A percentile compares a stretch with the other conserved stretches of the same genome.
Conservation (phyloP, 768 basidiomycete genomes). For the Gelatoporia subvermispora region DNA sequence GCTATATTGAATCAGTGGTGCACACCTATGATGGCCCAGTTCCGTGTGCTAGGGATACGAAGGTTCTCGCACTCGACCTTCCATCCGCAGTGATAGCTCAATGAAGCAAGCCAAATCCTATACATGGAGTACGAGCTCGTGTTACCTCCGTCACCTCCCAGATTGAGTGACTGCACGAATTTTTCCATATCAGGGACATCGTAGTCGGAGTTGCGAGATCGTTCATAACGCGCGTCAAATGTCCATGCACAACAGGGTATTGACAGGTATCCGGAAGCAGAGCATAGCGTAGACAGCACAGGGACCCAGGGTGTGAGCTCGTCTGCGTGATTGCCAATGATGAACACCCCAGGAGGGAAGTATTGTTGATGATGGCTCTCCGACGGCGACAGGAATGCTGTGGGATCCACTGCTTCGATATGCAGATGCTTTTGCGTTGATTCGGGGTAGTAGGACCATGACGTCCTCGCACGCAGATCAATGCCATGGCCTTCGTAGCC, state of each 20-base stretch:
- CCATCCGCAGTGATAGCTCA: slow-evolving; percentile 79
- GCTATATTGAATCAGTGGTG: slow-evolving; percentile 5
- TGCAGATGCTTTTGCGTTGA: slow-evolving; percentile 56
- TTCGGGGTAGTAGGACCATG: slow-evolving; percentile 77
- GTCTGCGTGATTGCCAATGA: slow-evolving; percentile 95
- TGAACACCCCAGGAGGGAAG: slow-evolving; percentile 51
- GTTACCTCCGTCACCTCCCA: slow-evolving; percentile 57
- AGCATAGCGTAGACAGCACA: slow-evolving; percentile 60
- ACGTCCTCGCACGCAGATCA: slow-evolving; percentile 79
- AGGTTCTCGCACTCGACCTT: slow-evolving; percentile 79
- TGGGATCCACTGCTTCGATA: slow-evolving; percentile 72
- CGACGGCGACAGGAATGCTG: slow-evolving; percentile 6
- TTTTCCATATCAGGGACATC: slow-evolving; percentile 17
- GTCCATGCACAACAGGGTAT: slow-evolving; percentile 92
- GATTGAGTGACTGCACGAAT: slow-evolving; percentile 42
- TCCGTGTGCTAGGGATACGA: slow-evolving; percentile 89
- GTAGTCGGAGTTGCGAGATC: slow-evolving; percentile 32
- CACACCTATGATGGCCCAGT: slow-evolving; percentile 88
- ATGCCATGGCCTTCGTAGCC: slow-evolving; percentile 84
- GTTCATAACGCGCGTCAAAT: slow-evolving; percentile 64
- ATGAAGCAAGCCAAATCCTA: slow-evolving; percentile 77
- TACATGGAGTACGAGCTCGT: slow-evolving; percentile 76
- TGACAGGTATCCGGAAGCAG: slow-evolving; percentile 64
- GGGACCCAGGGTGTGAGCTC: slow-evolving; percentile 96
- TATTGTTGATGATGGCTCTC: slow-evolving; percentile 15